phyloP scores from a whole-genome alignment of 2,329 filamentous ascomycete species.

The Didymella pinodella region DNA sequence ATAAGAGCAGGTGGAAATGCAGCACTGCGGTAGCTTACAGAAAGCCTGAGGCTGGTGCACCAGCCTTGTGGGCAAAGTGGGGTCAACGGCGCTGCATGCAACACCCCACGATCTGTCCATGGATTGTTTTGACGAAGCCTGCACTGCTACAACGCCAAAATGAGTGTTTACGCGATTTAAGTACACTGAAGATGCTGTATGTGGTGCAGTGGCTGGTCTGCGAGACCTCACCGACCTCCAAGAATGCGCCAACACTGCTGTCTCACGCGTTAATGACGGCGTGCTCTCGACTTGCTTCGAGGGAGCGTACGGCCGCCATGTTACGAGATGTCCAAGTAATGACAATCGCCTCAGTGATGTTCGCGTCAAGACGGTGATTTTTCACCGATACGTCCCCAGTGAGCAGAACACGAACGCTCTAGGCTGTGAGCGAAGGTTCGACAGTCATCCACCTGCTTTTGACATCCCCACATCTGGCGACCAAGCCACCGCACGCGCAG shows the following conservation, averaged over 20 bases:
- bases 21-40: constrained; percentile 2
- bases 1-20: background rate
- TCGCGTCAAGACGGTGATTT: constrained; percentile 1
- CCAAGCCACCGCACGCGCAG: constrained; percentile 18
- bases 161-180: background rate
- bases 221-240: background rate
- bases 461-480: constrained; percentile 11
- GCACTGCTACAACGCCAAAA: background rate
- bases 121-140: background rate
- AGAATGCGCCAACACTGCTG: background rate
- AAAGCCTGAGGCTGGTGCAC: constrained; percentile 14
- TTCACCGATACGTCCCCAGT: constrained; percentile 11
- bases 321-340: background rate
- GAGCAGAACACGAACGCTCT: constrained; percentile 6
- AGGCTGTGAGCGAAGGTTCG: constrained; percentile 8
- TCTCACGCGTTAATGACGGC: constrained; percentile 3
- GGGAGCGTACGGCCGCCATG: background rate
- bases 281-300: background rate
- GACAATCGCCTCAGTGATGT: constrained; percentile 5
- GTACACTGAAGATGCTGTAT: background rate
- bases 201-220: background rate
- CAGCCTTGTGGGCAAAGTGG: constrained; percentile 18
- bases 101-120: constrained; percentile 2
- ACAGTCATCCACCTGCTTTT: constrained; percentile 11
- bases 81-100: constrained; percentile 16